Base-by-base conservation (phyloP, 2,329 filamentous ascomycete species). In the Rutstroemia sp. region DNA sequence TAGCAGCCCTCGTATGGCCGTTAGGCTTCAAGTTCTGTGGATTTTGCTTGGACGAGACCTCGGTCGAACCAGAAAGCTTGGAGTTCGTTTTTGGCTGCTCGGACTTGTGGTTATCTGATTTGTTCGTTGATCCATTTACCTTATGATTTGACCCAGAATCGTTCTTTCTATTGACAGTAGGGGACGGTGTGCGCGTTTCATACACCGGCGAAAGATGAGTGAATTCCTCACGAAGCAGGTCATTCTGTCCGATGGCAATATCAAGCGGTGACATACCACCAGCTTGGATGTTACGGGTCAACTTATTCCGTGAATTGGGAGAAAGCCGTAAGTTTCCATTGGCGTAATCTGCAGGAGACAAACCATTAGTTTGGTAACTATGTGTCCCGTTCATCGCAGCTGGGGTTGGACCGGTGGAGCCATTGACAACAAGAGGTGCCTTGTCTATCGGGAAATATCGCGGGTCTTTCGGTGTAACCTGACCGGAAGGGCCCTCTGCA, bases 161-260 rank as follows among this genome's bases (percentile, higher is more conserved):
- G 50, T 77, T 72, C 48, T 78, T 83, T 54, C 84, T 77, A 55
- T 74, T 73, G 12, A 78, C 74, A 3, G 78, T 86, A 1, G 87
- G 86, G 1, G 87, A 89, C 2, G 87, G 85, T 0, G 84, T 87
- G n/a, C 80, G 78, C 5, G 81, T 79, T 71, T 91, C 88, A 54
- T 86, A 87, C 0, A 91, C 87, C 0, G 88, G 88, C 0, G 88
- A 91, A 2, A 92, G 75, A 62, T 78, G 78, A 19, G 65, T 54
- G 8, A 63, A 39, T 17, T 68, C 67, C 30, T 68, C 67, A 27
- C 64, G 65, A 2, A 62, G 46, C 34, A 40, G 55, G 4, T 69
- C 65, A 34, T 58, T 57, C 23, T 65, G 60, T 21, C 65, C 55
- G 4, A 56, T 46, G 16, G 64, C 63, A 58, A 68, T 67, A 52